phyloP scores from a whole-genome alignment of 441 rosid species.

The Aleurites moluccanus region DNA sequence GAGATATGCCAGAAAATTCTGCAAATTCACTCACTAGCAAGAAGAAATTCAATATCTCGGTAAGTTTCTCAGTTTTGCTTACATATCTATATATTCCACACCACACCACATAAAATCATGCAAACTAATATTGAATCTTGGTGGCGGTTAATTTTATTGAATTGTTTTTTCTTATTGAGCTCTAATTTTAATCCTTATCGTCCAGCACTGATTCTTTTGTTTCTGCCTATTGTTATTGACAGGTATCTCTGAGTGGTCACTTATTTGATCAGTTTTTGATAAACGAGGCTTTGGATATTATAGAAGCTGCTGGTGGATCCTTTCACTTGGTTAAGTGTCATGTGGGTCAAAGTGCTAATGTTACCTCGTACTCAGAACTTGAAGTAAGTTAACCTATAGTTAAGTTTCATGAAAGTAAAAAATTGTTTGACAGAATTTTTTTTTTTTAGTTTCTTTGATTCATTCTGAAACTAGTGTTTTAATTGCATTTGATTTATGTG shows the following conservation, averaged over 20 bases:
- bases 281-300: constrained; percentile 92
- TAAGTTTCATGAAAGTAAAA: constrained; percentile 13
- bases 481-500: not conserved
- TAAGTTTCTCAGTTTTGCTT: constrained; percentile 33
- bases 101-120: constrained; percentile 11
- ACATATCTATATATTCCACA: constrained; percentile 7
- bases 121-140: not conserved
- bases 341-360: constrained; percentile 74
- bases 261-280: constrained; percentile 87
- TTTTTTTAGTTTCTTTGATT: not conserved
- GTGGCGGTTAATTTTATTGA: not conserved
- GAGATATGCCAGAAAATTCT: constrained; percentile 45
- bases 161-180: constrained; percentile 1
- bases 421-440: not conserved
- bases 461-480: not conserved
- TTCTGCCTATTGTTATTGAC: constrained; percentile 27
- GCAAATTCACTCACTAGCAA: constrained; percentile 37
- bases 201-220: constrained; percentile 8
- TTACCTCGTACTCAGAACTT: constrained; percentile 81
- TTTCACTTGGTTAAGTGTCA: constrained; percentile 88
- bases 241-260: constrained; percentile 96
- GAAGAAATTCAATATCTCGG: constrained; percentile 70
- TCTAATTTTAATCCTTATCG: constrained; percentile 7
- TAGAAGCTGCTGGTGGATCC: constrained; percentile 88
- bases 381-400: constrained; percentile 52